A percentile compares a stretch with the other conserved stretches of the same genome.
These are phyloP conservation scores for Xylogone sp. DNA, from an alignment of 2,329 filamentous ascomycete species.

Conservation along the genomic window DNA sequence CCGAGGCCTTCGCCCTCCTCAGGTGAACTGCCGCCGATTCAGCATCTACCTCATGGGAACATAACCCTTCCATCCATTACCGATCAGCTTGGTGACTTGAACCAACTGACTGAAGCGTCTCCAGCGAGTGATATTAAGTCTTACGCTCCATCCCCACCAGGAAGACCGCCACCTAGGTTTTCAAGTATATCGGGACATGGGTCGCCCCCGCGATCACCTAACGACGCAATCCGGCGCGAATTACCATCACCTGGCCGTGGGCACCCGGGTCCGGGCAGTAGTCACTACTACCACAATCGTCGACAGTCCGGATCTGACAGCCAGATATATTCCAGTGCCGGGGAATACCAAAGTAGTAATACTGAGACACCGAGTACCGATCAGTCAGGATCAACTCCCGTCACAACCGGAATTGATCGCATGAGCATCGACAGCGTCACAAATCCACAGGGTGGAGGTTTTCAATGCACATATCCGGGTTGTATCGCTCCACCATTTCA, in stretches of 20 bases:
- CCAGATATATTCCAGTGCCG: slow-evolving; percentile 17
- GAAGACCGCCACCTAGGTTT: slow-evolving; percentile 17
- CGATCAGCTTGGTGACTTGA: slow-evolving; percentile 24
- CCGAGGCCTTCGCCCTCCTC: slow-evolving; percentile 6
- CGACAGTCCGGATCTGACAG: slow-evolving; percentile 22
- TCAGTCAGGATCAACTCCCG: slow-evolving; percentile 39
- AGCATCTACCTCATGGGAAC: slow-evolving; percentile 20
- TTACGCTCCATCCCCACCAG: slow-evolving; percentile 26
- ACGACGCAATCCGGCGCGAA: slow-evolving; percentile 36
- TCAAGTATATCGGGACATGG: slow-evolving; percentile 15
- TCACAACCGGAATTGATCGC: slow-evolving; percentile 41
- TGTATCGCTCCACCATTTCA: slow-evolving; percentile 73
- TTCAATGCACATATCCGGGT: slow-evolving; percentile 56
- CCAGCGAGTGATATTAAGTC: slow-evolving; percentile 10
- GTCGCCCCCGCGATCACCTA: slow-evolving; percentile 27
- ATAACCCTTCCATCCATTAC: slow-evolving; percentile 27
- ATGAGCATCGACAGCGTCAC: slow-evolving; percentile 58
- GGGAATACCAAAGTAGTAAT: slow-evolving; percentile 27
- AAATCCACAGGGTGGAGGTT: slow-evolving; percentile 49
- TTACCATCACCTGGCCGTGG: slow-evolving; percentile 30
- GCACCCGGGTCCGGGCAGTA: slow-evolving; percentile 4
- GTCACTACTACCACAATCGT: slow-evolving; percentile 13
- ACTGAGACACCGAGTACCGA: slow-evolving; percentile 45
- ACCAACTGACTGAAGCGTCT: slow-evolving; percentile 18
- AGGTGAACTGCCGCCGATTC: slow-evolving; percentile 26